A percentile compares a stretch with the other conserved stretches of the same genome.
phyloP scores from a whole-genome alignment of 2,329 filamentous ascomycete species.

The Aspergillus chevalieri region DNA sequence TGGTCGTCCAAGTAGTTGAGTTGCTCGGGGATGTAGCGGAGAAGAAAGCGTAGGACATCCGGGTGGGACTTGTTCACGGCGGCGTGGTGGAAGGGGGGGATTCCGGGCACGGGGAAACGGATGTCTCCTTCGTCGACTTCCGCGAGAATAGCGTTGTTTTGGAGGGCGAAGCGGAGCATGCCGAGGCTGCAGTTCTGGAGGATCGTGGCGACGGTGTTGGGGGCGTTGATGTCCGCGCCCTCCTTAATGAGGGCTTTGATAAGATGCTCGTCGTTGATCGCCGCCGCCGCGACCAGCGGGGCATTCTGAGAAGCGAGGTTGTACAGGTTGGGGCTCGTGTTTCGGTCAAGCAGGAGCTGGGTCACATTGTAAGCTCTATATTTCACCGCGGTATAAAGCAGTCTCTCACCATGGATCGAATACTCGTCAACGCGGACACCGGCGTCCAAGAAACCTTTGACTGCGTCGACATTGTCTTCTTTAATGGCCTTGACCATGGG shows the following conservation, averaged over 20 bases:
- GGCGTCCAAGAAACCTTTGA: no score
- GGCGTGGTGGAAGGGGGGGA: neutral
- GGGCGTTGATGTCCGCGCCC: neutral
- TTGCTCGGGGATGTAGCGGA: neutral
- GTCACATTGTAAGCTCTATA: no score
- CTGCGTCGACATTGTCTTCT: no score
- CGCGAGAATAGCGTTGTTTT: no score
- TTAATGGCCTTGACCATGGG: no score
- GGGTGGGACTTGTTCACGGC: neutral
- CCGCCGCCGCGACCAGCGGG: neutral
- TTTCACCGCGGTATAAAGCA: no score
- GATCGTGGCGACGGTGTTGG: neutral
- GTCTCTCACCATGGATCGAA: no score
- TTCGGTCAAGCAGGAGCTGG: no score
- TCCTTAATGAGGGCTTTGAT: neutral
- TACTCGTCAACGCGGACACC: no score
- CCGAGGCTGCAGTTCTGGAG: neutral
- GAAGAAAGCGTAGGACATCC: neutral
- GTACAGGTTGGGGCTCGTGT: no score
- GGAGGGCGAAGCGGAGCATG: neutral
- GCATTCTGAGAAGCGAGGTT: neutral
- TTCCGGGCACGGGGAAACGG: no score
- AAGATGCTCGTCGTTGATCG: neutral
- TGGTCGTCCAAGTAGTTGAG: neutral
- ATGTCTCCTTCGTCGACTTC: no score